A percentile compares a stretch with the other conserved stretches of the same genome.
These are phyloP conservation scores for Hypsizygus marmoreus DNA, from an alignment of 768 basidiomycete species.

Conservation along the genomic window DNA sequence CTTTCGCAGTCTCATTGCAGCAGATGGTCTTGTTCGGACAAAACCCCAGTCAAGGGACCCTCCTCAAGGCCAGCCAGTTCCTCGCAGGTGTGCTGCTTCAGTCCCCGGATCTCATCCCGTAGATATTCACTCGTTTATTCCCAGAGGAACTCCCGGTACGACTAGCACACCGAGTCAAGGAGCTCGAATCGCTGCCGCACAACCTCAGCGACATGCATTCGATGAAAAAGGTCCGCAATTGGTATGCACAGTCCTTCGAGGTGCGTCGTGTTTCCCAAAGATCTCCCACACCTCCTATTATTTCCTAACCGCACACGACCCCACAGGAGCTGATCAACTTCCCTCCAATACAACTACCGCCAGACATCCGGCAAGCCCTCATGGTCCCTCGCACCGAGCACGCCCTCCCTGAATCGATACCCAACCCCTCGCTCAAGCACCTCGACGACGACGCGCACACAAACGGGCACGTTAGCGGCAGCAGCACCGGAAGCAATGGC, in stretches of 20 bases:
- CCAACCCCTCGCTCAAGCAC: constrained; percentile 74
- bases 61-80: constrained; percentile 91
- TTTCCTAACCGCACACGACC: not conserved
- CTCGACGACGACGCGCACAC: constrained; percentile 31
- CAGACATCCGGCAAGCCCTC: constrained; percentile 68
- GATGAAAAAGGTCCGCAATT: constrained; percentile 93
- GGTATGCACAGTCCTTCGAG: constrained; percentile 99
- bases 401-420: constrained; percentile 69
- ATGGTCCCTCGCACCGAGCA: constrained; percentile 46
- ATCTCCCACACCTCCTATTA: not conserved
- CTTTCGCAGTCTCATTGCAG: constrained; percentile 77
- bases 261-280: constrained; percentile 50
- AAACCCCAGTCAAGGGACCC: constrained; percentile 91
- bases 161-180: constrained; percentile 93
- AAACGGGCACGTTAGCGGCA: constrained; percentile 11
- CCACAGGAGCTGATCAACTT: constrained; percentile 86
- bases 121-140: not conserved
- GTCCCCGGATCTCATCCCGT: not conserved
- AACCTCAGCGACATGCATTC: constrained; percentile 88
- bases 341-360: constrained; percentile 71
- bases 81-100: constrained; percentile 56
- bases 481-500: constrained; percentile 39
- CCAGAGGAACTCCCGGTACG: constrained; percentile 93
- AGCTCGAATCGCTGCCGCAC: constrained; percentile 92
- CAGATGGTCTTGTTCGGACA: constrained; percentile 99